phyloP scores from a whole-genome alignment of 2,329 filamentous ascomycete species.

The Aureobasidium lini region DNA sequence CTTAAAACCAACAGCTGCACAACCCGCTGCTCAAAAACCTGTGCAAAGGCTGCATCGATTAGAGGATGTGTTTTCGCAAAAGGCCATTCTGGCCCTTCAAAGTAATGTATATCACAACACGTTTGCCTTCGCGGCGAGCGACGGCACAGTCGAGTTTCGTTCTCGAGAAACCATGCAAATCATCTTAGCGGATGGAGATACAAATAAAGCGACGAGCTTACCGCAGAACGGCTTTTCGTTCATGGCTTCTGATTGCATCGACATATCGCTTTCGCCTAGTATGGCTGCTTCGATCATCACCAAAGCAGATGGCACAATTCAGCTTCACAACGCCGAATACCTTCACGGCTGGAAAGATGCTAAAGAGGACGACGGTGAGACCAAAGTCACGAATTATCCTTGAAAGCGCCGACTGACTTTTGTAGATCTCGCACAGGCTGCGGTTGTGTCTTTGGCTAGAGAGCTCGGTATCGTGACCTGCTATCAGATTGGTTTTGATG shows the following conservation, averaged over 20 bases:
- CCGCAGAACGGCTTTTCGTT: slow-evolving; percentile 74
- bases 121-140: slow-evolving; percentile 66
- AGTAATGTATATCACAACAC: slow-evolving; percentile 63
- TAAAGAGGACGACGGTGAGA: not conserved
- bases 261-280: slow-evolving; percentile 42
- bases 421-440: slow-evolving; percentile 20
- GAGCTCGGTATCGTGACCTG: slow-evolving; percentile 28
- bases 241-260: slow-evolving; percentile 44
- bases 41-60: slow-evolving; percentile 48
- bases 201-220: slow-evolving; percentile 60
- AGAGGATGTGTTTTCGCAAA: slow-evolving; percentile 61
- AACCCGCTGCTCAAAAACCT: slow-evolving; percentile 17
- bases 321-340: slow-evolving; percentile 36
- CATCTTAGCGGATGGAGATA: slow-evolving; percentile 56
- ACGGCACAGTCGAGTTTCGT: slow-evolving; percentile 73
- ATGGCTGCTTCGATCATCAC: slow-evolving; percentile 39
- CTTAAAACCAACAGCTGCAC: slow-evolving; percentile 19
- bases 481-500: slow-evolving; percentile 42
- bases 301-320: slow-evolving; percentile 36
- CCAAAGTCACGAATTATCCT: not conserved
- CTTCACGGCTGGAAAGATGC: slow-evolving; percentile 21
- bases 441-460: slow-evolving; percentile 26
- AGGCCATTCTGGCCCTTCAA: slow-evolving; percentile 62
- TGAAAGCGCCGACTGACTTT: not conserved
- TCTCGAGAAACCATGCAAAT: slow-evolving; percentile 63